Conservation (phyloP, 1,284 basidiomycete species). For the Puccinia coronata region DNA sequence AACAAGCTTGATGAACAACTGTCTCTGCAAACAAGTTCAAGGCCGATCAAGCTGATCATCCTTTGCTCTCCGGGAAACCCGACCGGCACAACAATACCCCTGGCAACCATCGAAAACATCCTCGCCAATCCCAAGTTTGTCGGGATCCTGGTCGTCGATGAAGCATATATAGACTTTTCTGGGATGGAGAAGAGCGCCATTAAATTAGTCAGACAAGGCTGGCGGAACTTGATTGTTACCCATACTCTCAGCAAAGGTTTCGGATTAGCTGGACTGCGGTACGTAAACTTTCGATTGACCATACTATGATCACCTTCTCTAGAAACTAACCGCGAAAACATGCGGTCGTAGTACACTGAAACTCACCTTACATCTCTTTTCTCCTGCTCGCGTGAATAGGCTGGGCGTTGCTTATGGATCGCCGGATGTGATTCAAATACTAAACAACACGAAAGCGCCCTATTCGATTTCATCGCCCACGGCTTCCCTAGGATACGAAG, state of each 20-base stretch:
- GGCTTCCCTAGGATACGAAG: constrained; percentile 77
- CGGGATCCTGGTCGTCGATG: constrained; percentile 91
- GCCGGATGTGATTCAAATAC: constrained; percentile 83
- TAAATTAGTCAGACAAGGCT: constrained; percentile 69
- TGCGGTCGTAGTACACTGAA: background rate
- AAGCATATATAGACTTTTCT: constrained; percentile 96
- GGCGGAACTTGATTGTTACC: constrained; percentile 85
- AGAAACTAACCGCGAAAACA: background rate
- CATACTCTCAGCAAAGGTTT: constrained; percentile 97
- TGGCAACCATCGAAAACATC: constrained; percentile 70
- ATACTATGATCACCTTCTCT: background rate
- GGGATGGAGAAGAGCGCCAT: constrained; percentile 68
- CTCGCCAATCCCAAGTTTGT: constrained; percentile 79
- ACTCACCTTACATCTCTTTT: constrained; percentile 11
- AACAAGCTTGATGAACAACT: constrained; percentile 20
- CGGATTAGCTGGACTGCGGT: constrained; percentile 92
- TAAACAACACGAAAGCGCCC: constrained; percentile 94
- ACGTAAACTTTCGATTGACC: constrained; percentile 53
- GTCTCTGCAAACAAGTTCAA: constrained; percentile 52
- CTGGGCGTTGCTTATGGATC: constrained; percentile 87
- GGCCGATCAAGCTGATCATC: constrained; percentile 81
- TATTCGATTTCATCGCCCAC: constrained; percentile 95
- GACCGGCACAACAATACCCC: constrained; percentile 82
- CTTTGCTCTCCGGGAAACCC: constrained; percentile 98
- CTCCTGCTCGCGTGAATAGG: constrained; percentile 60